Evolutionary conservation across 345 rosid genomes (phyloP).

Genomic region (Euphorbia pulcherrima): DNA sequence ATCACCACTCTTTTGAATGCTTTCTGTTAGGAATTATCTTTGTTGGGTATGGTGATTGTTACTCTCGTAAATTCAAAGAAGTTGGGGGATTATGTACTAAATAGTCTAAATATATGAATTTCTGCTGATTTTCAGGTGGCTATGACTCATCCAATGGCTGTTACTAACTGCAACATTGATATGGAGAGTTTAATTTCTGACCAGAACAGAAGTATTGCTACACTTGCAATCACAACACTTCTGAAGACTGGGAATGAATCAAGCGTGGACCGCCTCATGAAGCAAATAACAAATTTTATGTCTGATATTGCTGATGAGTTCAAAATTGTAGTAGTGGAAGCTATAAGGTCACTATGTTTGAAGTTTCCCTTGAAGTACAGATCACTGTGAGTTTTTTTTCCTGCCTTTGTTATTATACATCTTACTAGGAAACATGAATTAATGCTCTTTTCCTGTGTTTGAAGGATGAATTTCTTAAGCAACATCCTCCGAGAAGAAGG

Average conservation of each 20-base stretch:
- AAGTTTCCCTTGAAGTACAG: constrained; percentile 96
- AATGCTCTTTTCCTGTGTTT: constrained; percentile 17
- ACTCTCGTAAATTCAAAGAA: neutral
- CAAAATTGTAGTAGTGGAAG: constrained; percentile 98
- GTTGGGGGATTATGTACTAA: neutral
- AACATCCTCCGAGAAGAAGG: constrained; percentile 99
- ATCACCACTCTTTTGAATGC: neutral
- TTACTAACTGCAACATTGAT: constrained; percentile 97
- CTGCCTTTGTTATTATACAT: neutral
- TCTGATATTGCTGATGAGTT: constrained; percentile 98
- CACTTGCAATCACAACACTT: constrained; percentile 96
- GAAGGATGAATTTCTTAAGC: constrained; percentile 98
- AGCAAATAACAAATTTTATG: constrained; percentile 97
- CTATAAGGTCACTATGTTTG: constrained; percentile 90
- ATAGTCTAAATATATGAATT: neutral
- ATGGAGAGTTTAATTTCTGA: constrained; percentile 98
- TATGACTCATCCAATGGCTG: constrained; percentile 99
- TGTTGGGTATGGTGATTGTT: neutral
- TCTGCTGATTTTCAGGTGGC: constrained; percentile 63
- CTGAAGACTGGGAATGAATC: constrained; percentile 98
- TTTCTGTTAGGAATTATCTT: neutral
- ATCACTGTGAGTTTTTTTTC: constrained; percentile 60
- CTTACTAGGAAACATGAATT: neutral
- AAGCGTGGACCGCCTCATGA: constrained; percentile 96
- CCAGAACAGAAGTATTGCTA: constrained; percentile 97